A percentile compares a stretch with the other conserved stretches of the same genome.
Conservation (phyloP, 257 asterid species). For the Pogostemon cablin region DNA sequence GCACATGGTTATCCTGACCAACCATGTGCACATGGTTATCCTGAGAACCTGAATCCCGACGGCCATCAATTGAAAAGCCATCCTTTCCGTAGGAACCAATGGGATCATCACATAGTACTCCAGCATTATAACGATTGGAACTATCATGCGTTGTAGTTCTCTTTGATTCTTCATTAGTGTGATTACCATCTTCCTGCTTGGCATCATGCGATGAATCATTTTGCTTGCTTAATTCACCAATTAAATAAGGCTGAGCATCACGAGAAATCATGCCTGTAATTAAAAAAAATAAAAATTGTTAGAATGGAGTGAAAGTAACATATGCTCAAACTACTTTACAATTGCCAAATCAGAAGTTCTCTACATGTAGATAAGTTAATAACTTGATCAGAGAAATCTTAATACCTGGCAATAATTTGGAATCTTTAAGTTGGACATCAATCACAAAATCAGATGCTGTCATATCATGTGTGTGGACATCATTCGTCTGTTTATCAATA, state of each 20-base stretch:
- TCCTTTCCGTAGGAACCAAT: slow-evolving; percentile 37
- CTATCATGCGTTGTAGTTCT: slow-evolving; percentile 36
- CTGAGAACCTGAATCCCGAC: slow-evolving; percentile 38
- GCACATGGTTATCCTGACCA: slow-evolving; percentile 36
- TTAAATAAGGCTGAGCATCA: slow-evolving; percentile 36
- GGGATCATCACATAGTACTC: slow-evolving; percentile 37
- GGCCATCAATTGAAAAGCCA: slow-evolving; percentile 26
- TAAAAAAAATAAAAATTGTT: slow-evolving; percentile 35
- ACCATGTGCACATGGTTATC: slow-evolving; percentile 35
- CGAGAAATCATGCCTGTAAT: slow-evolving; percentile 35
- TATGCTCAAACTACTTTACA: slow-evolving; percentile 34
- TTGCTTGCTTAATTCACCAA: slow-evolving; percentile 36
- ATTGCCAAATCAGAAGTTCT: slow-evolving; percentile 34
- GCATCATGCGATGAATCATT: slow-evolving; percentile 30
- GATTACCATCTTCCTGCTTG: slow-evolving; percentile 36
- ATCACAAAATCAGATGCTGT: slow-evolving; percentile 30
- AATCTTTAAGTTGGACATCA: slow-evolving; percentile 21
- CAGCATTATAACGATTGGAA: slow-evolving; percentile 42
- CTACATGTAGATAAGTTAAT: slow-evolving; percentile 20
- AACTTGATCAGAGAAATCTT: slow-evolving; percentile 29
- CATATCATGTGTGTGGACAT: slow-evolving; percentile 25
- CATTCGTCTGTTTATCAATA: slow-evolving; percentile 21
- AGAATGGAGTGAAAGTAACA: slow-evolving; percentile 27
- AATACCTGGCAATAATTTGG: slow-evolving; percentile 44
- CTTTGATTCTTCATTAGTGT: slow-evolving; percentile 32